phyloP scores from a whole-genome alignment of 78 protist genomes.

The Chrysochromulina tobinii region DNA sequence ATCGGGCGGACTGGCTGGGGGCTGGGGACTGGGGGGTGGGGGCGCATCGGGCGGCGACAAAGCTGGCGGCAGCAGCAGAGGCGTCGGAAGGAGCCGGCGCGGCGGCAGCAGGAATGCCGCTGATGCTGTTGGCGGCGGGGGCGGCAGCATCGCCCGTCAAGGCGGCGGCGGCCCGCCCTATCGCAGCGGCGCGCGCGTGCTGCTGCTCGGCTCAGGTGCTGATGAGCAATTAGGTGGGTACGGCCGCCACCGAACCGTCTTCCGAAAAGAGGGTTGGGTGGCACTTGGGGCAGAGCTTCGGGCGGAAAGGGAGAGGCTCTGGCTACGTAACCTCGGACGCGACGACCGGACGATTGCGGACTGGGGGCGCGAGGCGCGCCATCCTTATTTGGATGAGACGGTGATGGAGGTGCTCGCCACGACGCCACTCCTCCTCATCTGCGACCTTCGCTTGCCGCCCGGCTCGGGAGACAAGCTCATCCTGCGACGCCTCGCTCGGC shows the following conservation, averaged over 20 bases:
- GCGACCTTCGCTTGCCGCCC: background rate
- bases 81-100: too few species aligned
- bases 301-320: conserved; percentile 16
- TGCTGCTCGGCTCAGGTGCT: conserved; percentile 89
- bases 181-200: conserved; percentile 52
- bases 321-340: conserved; percentile 81
- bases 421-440: background rate
- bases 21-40: too few species aligned
- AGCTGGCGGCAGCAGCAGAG: too few species aligned
- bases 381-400: conserved; percentile 34
- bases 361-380: conserved; percentile 69
- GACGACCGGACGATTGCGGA: conserved; percentile 87
- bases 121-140: too few species aligned
- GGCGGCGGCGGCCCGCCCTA: background rate
- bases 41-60: too few species aligned
- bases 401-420: background rate
- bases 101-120: too few species aligned
- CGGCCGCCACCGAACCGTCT: conserved; percentile 21
- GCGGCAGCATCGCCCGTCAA: too few species aligned
- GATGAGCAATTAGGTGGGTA: conserved; percentile 83
- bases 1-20: too few species aligned
- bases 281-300: background rate
- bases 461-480: conserved; percentile 29
- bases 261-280: background rate
- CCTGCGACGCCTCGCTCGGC: background rate